These are phyloP conservation scores for Chalaropsis thielavioides DNA, from an alignment of 2,329 filamentous ascomycete species.

Conservation along the genomic window DNA sequence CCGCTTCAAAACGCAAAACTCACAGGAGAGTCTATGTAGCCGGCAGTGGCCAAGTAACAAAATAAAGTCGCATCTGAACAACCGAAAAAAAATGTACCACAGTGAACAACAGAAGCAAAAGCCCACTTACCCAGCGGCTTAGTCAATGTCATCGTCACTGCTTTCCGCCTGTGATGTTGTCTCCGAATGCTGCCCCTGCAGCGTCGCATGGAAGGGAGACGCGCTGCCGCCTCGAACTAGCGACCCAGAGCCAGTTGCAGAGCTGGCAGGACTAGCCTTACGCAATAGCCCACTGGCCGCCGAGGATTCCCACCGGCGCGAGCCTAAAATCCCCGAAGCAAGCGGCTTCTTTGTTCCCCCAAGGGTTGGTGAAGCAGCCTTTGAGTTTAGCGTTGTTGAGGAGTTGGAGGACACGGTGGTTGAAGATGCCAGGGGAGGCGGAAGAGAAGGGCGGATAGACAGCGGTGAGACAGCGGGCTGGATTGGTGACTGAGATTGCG, in stretches of 20 bases:
- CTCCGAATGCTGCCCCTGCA: conserved; percentile 1
- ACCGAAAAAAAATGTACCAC: neutral
- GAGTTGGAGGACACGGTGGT: conserved; percentile 20
- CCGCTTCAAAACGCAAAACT: neutral
- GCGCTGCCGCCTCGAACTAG: neutral
- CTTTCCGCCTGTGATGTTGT: conserved; percentile 1
- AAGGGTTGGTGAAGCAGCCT: conserved; percentile 16
- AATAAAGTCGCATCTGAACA: neutral
- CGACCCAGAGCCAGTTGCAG: conserved; percentile 26
- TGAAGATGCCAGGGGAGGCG: neutral
- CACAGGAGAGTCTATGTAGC: no score
- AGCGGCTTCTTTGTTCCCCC: conserved; percentile 26
- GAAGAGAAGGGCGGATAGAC: neutral
- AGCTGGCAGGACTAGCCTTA: conserved; percentile 24
- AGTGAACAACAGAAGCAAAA: neutral
- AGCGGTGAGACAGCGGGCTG: neutral
- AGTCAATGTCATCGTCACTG: conserved; percentile 18
- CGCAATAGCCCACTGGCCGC: conserved; percentile 32
- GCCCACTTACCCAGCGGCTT: neutral
- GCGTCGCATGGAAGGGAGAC: conserved; percentile 15
- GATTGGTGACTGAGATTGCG: neutral
- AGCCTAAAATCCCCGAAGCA: conserved; percentile 29
- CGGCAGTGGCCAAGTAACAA: no score
- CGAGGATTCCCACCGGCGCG: conserved; percentile 26
- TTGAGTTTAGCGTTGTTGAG: neutral